Percentiles rank a stretch among this genome's conserved stretches.
Conservation (phyloP, 768 basidiomycete species). For the Suillus variegatus region DNA sequence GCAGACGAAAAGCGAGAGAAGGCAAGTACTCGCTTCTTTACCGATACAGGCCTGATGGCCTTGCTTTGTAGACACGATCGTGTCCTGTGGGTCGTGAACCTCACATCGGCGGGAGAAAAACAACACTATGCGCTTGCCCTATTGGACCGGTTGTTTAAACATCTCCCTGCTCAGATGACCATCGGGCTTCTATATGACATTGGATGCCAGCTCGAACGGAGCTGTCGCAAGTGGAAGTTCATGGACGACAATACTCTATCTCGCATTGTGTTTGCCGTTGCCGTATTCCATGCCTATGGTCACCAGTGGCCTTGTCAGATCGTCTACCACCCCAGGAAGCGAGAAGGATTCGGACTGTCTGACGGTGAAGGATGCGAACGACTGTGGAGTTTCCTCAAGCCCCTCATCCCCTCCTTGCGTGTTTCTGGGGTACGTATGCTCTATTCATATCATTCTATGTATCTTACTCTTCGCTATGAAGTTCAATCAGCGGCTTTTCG, state of each 20-base stretch:
- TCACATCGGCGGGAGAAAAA: conserved; percentile 19
- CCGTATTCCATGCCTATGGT: conserved; percentile 37
- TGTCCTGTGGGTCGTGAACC: conserved; percentile 14
- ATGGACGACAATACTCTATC: conserved; percentile 12
- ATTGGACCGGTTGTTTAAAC: conserved; percentile 17
- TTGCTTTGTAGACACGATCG: conserved; percentile 14
- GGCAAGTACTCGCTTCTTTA: conserved; percentile 22
- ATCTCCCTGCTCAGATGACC: conserved; percentile 17
- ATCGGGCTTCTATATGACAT: conserved; percentile 23
- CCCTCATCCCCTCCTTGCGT: conserved; percentile 19
- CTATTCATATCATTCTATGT: background rate
- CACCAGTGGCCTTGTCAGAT: conserved; percentile 39
- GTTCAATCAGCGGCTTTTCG: conserved; percentile 29
- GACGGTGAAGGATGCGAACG: conserved; percentile 11
- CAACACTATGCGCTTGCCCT: conserved; percentile 27
- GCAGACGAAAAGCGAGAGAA: conserved; percentile 17
- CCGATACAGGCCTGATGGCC: conserved; percentile 24
- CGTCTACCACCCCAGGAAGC: conserved; percentile 35
- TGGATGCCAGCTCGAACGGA: conserved; percentile 21
- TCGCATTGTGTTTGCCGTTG: conserved; percentile 27
- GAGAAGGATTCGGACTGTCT: conserved; percentile 21
- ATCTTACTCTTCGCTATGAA: conserved; percentile 18
- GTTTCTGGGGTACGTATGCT: conserved; percentile 20
- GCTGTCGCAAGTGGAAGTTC: conserved; percentile 3
- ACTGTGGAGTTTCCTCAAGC: conserved; percentile 25